Percentiles rank a stretch among this genome's conserved stretches.
Evolutionary conservation across 2,329 filamentous ascomycete genomes (phyloP).

Genomic region (Penicillium polonicum): DNA sequence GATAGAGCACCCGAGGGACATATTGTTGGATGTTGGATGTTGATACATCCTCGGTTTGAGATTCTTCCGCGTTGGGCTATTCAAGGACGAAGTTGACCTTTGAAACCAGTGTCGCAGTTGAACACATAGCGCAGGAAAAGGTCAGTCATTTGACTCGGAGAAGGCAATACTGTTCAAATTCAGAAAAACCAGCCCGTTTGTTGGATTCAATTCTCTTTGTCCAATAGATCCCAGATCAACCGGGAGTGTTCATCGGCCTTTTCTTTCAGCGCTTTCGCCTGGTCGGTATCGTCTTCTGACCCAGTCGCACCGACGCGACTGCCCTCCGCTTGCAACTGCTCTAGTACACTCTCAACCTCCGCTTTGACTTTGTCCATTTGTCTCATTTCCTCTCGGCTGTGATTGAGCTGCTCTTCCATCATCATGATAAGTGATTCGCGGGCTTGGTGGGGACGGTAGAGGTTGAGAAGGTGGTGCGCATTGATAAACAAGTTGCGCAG

Average conservation of each 20-base stretch:
- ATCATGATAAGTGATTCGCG: constrained; percentile 80
- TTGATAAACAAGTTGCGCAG: constrained; percentile 83
- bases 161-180: not conserved
- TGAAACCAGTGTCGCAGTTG: not conserved
- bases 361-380: constrained; percentile 72
- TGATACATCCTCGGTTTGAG: not conserved
- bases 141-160: not conserved
- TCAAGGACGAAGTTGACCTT: not conserved
- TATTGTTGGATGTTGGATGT: not conserved
- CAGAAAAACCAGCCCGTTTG: not conserved
- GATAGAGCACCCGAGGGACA: not conserved
- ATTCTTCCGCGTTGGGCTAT: not conserved
- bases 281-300: constrained; percentile 4
- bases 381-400: constrained; percentile 71
- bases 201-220: constrained; percentile 30
- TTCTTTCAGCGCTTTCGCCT: constrained; percentile 14
- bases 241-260: constrained; percentile 31
- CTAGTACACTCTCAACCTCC: constrained; percentile 55
- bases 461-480: constrained; percentile 88
- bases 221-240: constrained; percentile 42
- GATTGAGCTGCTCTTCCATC: constrained; percentile 81
- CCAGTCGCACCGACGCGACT: constrained; percentile 18
- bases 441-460: constrained; percentile 91
- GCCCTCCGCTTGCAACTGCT: constrained; percentile 36
- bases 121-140: not conserved